Base-by-base conservation (phyloP, 345 rosid species). In the Euphorbia tirucalli region DNA sequence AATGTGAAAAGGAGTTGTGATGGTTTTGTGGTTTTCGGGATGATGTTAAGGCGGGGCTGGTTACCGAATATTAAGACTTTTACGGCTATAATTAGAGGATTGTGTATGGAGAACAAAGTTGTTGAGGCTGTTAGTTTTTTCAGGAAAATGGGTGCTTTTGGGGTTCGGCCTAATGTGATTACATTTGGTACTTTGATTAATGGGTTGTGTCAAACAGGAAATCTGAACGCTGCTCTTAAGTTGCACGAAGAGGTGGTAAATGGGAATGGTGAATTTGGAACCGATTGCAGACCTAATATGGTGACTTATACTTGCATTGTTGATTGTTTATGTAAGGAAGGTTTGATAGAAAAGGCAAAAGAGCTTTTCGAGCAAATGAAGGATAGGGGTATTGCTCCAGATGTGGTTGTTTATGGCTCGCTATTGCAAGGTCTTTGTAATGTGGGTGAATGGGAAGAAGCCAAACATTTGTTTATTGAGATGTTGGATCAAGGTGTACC, bases 281-380 rank as follows among this genome's bases (percentile, higher is more conserved):
- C 1, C 9, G 44, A 41, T 41, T 41, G 73, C 31, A 68, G 46
- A 71, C 79, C 81, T 25, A 48, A 69, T 74, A n/a, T 64, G 7
- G 19, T 81, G 60, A 30, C 15, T 46, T 72, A 75, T 68, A 31
- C 19, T 21, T 57, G 59, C 35, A 59, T 81, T 66, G 71, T 83
- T 25, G 68, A 83, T 73, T 80, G 82, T 31, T 75, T 81, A 24
- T 78, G 82, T 32, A 81, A 78, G 59, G 61, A 75, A 67, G 84
- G 77, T 4, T 56, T 24, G 4, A 10, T 78, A 11, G 77, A 73
- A 16, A 76, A 78, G 75, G 81, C 87, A 2, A 64, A 71, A 24
- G 73, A 76, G 70, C 46, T 83, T 60, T 78, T 80, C 60, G 44
- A 41, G 75, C 73, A 74, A 62, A 83, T 83, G 87, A 76, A 71